Base-by-base conservation (phyloP, 208 protist species). In the Zelonia costaricensis region DNA sequence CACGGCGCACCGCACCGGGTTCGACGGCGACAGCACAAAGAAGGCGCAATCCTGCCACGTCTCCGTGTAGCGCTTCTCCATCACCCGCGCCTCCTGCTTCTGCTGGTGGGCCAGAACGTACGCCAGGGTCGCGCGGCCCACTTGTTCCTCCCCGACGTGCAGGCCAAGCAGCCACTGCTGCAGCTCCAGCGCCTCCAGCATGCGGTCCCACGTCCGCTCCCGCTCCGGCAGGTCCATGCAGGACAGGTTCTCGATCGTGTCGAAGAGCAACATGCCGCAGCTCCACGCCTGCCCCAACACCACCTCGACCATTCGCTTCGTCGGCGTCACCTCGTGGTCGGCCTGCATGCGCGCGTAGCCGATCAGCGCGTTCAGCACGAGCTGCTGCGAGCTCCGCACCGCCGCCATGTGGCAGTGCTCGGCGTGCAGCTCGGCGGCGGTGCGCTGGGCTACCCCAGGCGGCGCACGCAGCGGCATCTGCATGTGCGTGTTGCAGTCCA, bases 101-200 rank as follows among this genome's bases (percentile, higher is more conserved):
- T 87, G 62, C 62, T 90, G 74, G 56, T 91, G 80, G 12, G 90
- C 87, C 42, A 94, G 72, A 48, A 91, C 74, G 75, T 95, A 95
- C 22, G 86, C 88, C 42, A 94, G 88, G n/a, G 88, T 91, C 25
- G 86, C 83, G 40, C 86, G 82, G 39, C 90, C 92, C 4, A 94
- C 88, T 64, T 94, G 86, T 65, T 97, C 88, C 75, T 97, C 89
- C 28, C 92, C 89, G n/a, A 92, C 78, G 62, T 94, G 92, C 47
- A 97, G 77, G 56, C 84, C 78, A 31, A 95, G 71, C 9, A 97
- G 49, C 88, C 87, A 92, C 72, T 92, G 77, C 66, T 97, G 89
- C 59, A 92, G 49, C 76, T 95, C 78, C 23, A 94, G 76, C 31
- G 88, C 78, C 51, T 89, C 70, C 38, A 89, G 62, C 58, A 87